phyloP scores from a whole-genome alignment of 768 basidiomycete species.

The Lentinula raphanica region DNA sequence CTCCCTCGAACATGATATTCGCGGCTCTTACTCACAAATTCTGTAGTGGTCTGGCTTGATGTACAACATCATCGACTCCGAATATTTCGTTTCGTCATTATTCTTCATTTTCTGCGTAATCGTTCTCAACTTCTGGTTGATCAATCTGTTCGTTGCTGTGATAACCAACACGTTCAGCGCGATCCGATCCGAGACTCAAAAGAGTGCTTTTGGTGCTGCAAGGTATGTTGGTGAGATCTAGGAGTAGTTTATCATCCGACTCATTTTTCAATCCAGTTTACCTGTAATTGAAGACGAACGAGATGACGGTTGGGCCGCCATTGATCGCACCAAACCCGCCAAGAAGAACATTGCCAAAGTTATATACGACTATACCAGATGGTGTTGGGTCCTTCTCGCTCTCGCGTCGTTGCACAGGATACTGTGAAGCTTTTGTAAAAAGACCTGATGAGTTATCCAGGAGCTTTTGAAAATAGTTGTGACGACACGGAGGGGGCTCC shows the following conservation, averaged over 20 bases:
- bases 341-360: slow-evolving; percentile 46
- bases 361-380: slow-evolving; percentile 53
- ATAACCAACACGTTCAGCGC: slow-evolving; percentile 90
- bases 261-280: neutral
- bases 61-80: slow-evolving; percentile 86
- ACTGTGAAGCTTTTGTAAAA: no score
- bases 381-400: slow-evolving; percentile 75
- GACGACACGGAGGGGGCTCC: no score
- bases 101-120: slow-evolving; percentile 85
- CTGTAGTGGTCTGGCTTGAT: slow-evolving; percentile 72
- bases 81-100: slow-evolving; percentile 81
- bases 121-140: slow-evolving; percentile 89
- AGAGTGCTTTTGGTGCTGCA: slow-evolving; percentile 87
- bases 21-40: neutral
- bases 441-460: no score
- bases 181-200: slow-evolving; percentile 79
- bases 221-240: slow-evolving; percentile 37
- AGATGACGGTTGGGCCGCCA: slow-evolving; percentile 58
- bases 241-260: neutral
- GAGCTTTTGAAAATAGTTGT: no score
- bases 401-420: no score
- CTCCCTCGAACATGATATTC: neutral
- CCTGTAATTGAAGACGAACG: slow-evolving; percentile 45
- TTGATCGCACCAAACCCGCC: slow-evolving; percentile 37
- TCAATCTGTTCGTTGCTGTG: slow-evolving; percentile 93